Conservation (phyloP, 352 stramenopile species). For the Globisporangium perplexum region DNA sequence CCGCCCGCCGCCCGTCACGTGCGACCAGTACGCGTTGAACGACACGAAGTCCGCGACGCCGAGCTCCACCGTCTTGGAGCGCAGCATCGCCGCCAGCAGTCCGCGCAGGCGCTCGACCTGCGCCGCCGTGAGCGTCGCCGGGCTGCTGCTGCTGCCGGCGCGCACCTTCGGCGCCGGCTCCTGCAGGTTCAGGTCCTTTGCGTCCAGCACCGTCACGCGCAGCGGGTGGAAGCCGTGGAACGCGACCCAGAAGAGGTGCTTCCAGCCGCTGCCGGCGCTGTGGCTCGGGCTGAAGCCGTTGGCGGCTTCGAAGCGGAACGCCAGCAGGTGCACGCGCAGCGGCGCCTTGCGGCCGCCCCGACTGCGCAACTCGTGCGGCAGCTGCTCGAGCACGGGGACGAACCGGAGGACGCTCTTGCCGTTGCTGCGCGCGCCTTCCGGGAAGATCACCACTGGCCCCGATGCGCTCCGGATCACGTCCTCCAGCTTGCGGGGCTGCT, state of each 20-base stretch:
- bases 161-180: conserved; percentile 26
- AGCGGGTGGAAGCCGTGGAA: conserved; percentile 69
- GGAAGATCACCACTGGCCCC: conserved; percentile 67
- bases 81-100: conserved; percentile 72
- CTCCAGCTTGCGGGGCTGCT: conserved; percentile 45
- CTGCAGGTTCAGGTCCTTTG: conserved; percentile 53
- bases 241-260: conserved; percentile 58
- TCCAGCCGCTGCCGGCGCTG: conserved; percentile 46
- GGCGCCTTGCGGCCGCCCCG: conserved; percentile 11
- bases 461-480: conserved; percentile 58
- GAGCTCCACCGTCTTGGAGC: conserved; percentile 70
- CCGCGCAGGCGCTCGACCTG: conserved; percentile 62
- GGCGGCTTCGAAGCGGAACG: conserved; percentile 78
- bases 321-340: conserved; percentile 58
- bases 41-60: conserved; percentile 64
- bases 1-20: conserved; percentile 64
- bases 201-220: conserved; percentile 51
- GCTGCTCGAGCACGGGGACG: conserved; percentile 54
- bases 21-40: conserved; percentile 82
- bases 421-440: conserved; percentile 75
- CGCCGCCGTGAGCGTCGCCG: conserved; percentile 31
- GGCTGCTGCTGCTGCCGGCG: conserved; percentile 15
- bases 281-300: conserved; percentile 67
- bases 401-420: conserved; percentile 73
- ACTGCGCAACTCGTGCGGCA: conserved; percentile 26